phyloP scores from a whole-genome alignment of 371 early-diverging fungal genomes.

The Rhizopus arrhizus region DNA sequence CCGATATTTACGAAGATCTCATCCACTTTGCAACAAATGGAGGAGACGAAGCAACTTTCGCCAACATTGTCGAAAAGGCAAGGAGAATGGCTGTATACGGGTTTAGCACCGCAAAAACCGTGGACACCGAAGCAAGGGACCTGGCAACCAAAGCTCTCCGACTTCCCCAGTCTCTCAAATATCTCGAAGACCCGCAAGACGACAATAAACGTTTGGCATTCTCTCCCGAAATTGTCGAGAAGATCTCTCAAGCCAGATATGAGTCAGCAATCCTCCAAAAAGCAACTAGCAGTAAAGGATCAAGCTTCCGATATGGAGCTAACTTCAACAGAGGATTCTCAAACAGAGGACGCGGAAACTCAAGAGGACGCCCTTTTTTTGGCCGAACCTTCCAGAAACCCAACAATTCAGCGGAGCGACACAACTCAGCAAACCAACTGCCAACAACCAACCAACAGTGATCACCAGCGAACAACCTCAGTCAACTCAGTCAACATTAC shows the following conservation, averaged over 20 bases:
- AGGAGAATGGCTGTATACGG: conserved; percentile 9
- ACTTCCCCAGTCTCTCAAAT: background rate
- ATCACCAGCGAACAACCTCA: no score
- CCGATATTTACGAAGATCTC: conserved; percentile 7
- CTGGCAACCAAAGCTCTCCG: conserved; percentile 6
- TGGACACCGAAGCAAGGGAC: conserved; percentile 8
- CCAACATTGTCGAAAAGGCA: background rate
- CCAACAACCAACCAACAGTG: no score
- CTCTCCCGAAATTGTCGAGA: background rate
- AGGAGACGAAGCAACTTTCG: background rate
- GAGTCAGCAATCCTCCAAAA: background rate
- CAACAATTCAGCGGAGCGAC: no score
- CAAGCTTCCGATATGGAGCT: no score
- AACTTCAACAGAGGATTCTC: no score
- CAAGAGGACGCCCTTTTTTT: no score
- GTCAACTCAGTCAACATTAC: no score
- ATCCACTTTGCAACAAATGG: background rate
- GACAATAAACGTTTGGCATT: background rate
- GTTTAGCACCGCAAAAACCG: conserved; percentile 4
- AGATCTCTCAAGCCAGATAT: background rate
- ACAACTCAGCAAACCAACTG: no score
- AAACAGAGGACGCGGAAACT: no score
- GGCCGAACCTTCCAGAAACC: no score
- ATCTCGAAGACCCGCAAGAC: conserved; percentile 1
- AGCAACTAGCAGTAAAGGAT: background rate